These are phyloP conservation scores for Anthostomella pinea DNA, from an alignment of 2,329 filamentous ascomycete species.

Conservation along the genomic window DNA sequence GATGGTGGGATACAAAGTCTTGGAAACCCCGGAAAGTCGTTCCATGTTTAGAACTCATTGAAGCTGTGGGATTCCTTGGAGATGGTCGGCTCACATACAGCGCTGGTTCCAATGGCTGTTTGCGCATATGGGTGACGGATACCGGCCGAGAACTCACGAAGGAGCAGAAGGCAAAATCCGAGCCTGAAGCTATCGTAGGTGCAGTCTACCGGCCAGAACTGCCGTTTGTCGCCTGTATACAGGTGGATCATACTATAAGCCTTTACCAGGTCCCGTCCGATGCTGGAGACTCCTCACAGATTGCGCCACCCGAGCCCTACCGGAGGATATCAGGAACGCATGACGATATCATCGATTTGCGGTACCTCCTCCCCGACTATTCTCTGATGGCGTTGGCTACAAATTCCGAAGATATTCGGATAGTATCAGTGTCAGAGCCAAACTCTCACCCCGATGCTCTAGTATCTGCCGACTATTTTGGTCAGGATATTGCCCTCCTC, in stretches of 20 bases:
- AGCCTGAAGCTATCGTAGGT: slow-evolving; percentile 67
- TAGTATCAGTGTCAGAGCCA: slow-evolving; percentile 67
- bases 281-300: slow-evolving; percentile 32
- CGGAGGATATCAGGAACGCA: slow-evolving; percentile 91
- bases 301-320: slow-evolving; percentile 49
- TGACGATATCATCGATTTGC: slow-evolving; percentile 95
- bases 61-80: slow-evolving; percentile 76
- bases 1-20: slow-evolving; percentile 81
- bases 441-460: slow-evolving; percentile 29
- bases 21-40: slow-evolving; percentile 83
- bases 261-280: slow-evolving; percentile 58
- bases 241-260: slow-evolving; percentile 84
- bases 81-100: slow-evolving; percentile 73
- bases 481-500: slow-evolving; percentile 80
- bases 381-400: slow-evolving; percentile 87
- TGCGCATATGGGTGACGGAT: slow-evolving; percentile 80
- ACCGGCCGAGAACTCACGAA: slow-evolving; percentile 75
- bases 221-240: slow-evolving; percentile 74
- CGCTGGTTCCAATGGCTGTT: slow-evolving; percentile 76
- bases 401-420: slow-evolving; percentile 88
- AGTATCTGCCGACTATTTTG: slow-evolving; percentile 64
- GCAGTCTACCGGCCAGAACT: slow-evolving; percentile 64
- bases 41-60: slow-evolving; percentile 80
- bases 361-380: slow-evolving; percentile 76
- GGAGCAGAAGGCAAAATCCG: slow-evolving; percentile 62